phyloP scores from a whole-genome alignment of 177 flowering plant genomes.

The Telopea speciosissima region DNA sequence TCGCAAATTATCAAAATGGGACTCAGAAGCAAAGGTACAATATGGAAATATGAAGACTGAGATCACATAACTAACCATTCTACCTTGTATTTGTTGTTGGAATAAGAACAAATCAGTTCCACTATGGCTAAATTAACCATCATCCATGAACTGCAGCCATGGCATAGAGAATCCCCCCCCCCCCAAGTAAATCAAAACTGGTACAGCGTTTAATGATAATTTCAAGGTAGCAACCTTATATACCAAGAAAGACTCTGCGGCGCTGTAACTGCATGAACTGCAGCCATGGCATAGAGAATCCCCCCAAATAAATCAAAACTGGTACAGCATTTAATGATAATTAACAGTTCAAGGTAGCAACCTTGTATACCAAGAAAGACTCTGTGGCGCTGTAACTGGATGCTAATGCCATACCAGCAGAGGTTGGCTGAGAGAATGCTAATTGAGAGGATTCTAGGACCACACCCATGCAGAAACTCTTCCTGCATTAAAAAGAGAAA shows the following conservation, averaged over 20 bases:
- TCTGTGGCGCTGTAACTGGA: conserved; percentile 37
- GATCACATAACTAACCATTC: not conserved
- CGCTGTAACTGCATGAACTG: no score
- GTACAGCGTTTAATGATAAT: not conserved
- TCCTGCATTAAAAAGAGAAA: conserved; percentile 29
- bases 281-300: not conserved
- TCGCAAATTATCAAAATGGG: no score
- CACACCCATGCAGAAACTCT: conserved; percentile 48
- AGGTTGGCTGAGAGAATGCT: conserved; percentile 83
- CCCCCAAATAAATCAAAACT: not conserved
- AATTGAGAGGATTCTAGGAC: conserved; percentile 46
- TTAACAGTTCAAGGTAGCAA: conserved; percentile 7
- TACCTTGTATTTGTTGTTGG: no score
- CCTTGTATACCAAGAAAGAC: conserved; percentile 62
- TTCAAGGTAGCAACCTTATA: conserved; percentile 32
- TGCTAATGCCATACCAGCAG: conserved; percentile 68
- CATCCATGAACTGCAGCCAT: not conserved
- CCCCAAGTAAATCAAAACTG: not conserved
- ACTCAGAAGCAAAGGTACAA: not conserved
- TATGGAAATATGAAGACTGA: not conserved
- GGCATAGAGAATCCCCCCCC: not conserved
- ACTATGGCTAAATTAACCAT: no score
- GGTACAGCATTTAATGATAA: not conserved
- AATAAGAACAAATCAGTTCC: no score
- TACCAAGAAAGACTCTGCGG: conserved; percentile 54